Evolutionary conservation across 2,329 filamentous ascomycete genomes (phyloP), one percentile per base, ranked within the genome.

Genomic region (Alternaria hordeiaustralica): DNA sequence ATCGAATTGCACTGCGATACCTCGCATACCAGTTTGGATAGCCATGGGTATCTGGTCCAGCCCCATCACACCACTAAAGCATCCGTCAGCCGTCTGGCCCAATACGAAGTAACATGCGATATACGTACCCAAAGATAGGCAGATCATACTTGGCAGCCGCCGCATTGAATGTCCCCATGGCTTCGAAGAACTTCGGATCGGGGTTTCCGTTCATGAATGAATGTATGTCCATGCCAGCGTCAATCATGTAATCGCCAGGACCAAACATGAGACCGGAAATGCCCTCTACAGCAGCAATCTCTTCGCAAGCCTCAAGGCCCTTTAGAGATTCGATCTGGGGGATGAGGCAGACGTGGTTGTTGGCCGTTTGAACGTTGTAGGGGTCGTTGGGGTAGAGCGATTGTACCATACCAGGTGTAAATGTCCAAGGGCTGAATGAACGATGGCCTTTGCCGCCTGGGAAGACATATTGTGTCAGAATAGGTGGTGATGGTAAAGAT

Each of bases 281-380:
- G n/a, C 72, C 73, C 4, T 62, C 63, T 3, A 75, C 71, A 6
- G 70, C 71, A n/a, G 72, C 71, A 44, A 74, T 75, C 33, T 73
- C 71, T 5, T 75, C 67, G 6, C 56, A 58, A n/a, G 75, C 75
- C 54, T 70, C 72, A 8, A 75, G 41, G 2, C 73, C 73, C 47
- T 72, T 71, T 4, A 74, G 56, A 0, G 69, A 70, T 58, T 75
- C 73, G 53, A 75, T 70, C 47, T 75, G 73, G 0, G 72, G 69
- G 33, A 75, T 74, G 30, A 75, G 63, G 25, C 70, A 73, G 6
- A 74, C 43, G 58, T 75, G 73, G 33, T 72, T 70, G 66, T 75
- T 75, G 12, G 67, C 65, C 0, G 71, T 74, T 4, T 59, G 30
- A 10, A 74, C 60, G 55, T 74, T 73, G 65, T 70, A 74, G n/a